phyloP scores from a whole-genome alignment of 345 rosid genomes.

The Jatropha curcas region DNA sequence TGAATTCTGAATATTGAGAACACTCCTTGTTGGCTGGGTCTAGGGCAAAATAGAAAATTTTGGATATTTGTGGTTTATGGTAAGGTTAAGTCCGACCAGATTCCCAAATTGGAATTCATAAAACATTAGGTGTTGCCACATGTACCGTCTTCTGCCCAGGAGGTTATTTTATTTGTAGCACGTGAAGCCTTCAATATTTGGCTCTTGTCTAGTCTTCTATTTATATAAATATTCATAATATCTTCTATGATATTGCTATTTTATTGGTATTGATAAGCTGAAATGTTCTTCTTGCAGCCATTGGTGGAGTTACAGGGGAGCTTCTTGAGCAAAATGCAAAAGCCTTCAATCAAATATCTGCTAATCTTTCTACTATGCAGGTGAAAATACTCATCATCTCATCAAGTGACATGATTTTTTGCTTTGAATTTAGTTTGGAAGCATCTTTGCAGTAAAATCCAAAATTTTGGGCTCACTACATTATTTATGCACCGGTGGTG shows the following conservation, averaged over 20 bases:
- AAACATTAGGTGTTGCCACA: not conserved
- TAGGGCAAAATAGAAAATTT: not conserved
- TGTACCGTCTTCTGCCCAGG: not conserved
- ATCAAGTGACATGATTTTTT: not conserved
- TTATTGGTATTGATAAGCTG: conserved; percentile 5
- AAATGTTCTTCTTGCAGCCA: conserved; percentile 39
- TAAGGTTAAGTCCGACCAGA: not conserved
- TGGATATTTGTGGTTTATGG: not conserved
- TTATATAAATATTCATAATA: not conserved
- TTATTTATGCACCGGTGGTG: not conserved
- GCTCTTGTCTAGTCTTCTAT: not conserved
- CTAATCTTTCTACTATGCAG: conserved; percentile 49
- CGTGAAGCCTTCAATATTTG: not conserved
- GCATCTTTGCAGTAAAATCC: not conserved
- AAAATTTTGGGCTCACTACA: not conserved
- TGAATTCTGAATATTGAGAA: not conserved
- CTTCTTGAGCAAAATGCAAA: conserved; percentile 65
- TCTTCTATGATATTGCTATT: not conserved
- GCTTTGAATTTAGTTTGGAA: not conserved
- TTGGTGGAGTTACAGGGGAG: conserved; percentile 52
- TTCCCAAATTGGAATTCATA: not conserved
- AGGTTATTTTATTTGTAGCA: not conserved
- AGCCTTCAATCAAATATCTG: conserved; percentile 47
- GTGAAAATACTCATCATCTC: conserved; percentile 27
- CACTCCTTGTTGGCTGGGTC: not conserved